Base-by-base conservation (phyloP, 2,329 filamentous ascomycete genomes). In the Botrytis tulipae region DNA sequence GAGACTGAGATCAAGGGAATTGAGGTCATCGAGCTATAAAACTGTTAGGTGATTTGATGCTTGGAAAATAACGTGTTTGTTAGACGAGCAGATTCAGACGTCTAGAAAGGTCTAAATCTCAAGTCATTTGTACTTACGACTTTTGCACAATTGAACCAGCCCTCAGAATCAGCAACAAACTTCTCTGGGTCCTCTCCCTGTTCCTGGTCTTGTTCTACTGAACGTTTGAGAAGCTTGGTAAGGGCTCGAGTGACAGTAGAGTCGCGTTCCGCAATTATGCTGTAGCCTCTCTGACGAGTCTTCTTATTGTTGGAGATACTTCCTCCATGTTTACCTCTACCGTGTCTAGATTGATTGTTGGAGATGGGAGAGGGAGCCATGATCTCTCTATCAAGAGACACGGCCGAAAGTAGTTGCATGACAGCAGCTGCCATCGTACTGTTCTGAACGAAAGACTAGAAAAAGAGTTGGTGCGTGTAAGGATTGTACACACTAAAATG, bases 181-280 rank as follows among this genome's bases (percentile, higher is more conserved):
- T 80, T 78, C 69, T 82, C 79, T n/a, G 82, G 79, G 18, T 82
- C 82, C 25, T 80, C 78, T 42, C 82, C 83, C 66, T 82, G 79
- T 68, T 84, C 82, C 35, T 81, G 79, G 66, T 79, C 80, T 74
- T 80, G 76, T 44, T 82, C 79, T 29, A 78, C 71, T 29, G 82
- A 82, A 54, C 83, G 80, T 79, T 84, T 84, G 70, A 85, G 76
- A 42, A 84, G 81, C 75, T 83, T 84, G 70, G 79, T 79, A 42
- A 85, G 76, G 35, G 84, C 83, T 78, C 84, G 84, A 75, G 81
- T 80, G 68, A 85, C 79, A 72, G 80, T 79, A 14, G 78, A 79
- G 69, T 85, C 83, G 63, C 82, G 79, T 67, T 84, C 83, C 73
- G 84, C 83, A 22, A 83, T 80, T 42, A 84, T 78, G 73, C 81